A percentile compares a stretch with the other conserved stretches of the same genome.
These are phyloP conservation scores for Monilinia fructigena DNA, from an alignment of 2,329 filamentous ascomycete genomes.

Conservation along the genomic window DNA sequence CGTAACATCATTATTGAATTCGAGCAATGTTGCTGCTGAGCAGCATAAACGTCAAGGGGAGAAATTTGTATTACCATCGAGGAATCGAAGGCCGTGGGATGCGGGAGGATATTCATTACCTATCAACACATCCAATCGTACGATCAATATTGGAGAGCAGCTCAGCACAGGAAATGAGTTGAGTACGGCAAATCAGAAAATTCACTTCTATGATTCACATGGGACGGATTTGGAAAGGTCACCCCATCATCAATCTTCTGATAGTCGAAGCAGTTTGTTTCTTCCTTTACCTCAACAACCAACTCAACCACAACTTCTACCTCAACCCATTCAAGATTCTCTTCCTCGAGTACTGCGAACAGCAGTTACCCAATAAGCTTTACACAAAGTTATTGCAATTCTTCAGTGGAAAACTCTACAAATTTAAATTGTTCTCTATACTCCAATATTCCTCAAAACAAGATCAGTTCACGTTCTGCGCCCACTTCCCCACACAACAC, in stretches of 20 bases:
- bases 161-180: slow-evolving; percentile 1
- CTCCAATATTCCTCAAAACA: neutral
- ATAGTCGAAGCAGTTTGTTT: slow-evolving; percentile 40
- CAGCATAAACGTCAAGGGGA: slow-evolving; percentile 31
- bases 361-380: slow-evolving; percentile 24
- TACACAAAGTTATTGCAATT: slow-evolving; percentile 7
- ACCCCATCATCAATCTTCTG: slow-evolving; percentile 38
- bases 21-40: slow-evolving; percentile 34
- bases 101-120: slow-evolving; percentile 42
- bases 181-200: neutral
- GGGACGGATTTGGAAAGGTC: slow-evolving; percentile 27
- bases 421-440: slow-evolving; percentile 10
- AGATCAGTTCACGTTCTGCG: slow-evolving; percentile 11
- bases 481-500: slow-evolving; percentile 17
- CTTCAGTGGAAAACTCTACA: neutral
- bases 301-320: slow-evolving; percentile 39
- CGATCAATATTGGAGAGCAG: slow-evolving; percentile 11
- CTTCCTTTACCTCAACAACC: slow-evolving; percentile 39
- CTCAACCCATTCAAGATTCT: slow-evolving; percentile 38
- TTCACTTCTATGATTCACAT: slow-evolving; percentile 33
- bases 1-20: slow-evolving; percentile 40
- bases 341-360: slow-evolving; percentile 39
- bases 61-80: slow-evolving; percentile 27
- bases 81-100: slow-evolving; percentile 41
- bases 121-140: slow-evolving; percentile 33